Conservation (phyloP, 139 green algal genomes). For the Yamagishiella unicocca region DNA sequence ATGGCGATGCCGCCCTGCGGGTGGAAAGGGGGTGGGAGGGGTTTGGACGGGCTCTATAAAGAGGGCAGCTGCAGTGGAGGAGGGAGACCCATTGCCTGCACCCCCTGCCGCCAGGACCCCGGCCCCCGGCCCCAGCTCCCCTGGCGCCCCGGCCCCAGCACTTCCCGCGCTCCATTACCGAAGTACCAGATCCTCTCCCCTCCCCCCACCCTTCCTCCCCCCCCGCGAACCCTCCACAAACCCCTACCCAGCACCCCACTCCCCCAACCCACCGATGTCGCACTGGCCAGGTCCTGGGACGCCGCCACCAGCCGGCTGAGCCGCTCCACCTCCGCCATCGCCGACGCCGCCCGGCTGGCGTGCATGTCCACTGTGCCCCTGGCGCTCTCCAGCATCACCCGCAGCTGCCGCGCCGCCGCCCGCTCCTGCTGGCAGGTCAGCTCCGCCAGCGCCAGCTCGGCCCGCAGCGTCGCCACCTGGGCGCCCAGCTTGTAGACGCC, state of each 20-base stretch:
- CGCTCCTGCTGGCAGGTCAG: conserved; percentile 41
- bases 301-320: conserved; percentile 19
- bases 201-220: not conserved
- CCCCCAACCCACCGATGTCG: not conserved
- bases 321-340: conserved; percentile 34
- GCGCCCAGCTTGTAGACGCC: not conserved
- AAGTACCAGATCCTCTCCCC: not conserved
- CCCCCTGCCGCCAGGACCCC: not conserved
- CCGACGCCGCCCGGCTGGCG: not conserved
- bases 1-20: not conserved
- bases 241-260: no score
- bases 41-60: not conserved
- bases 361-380: not conserved
- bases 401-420: conserved; percentile 9
- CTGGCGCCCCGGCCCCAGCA: no score
- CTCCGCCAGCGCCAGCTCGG: conserved; percentile 13
- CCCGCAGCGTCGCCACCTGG: conserved; percentile 13
- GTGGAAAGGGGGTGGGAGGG: not conserved
- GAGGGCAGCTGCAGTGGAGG: not conserved
- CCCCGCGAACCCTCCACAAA: no score
- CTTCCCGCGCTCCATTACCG: no score
- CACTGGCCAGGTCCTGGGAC: conserved; percentile 17
- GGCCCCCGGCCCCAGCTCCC: not conserved
- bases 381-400: conserved; percentile 40
- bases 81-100: not conserved